phyloP scores from a whole-genome alignment of 352 stramenopile species.

The Phytopythium kandeliae region DNA sequence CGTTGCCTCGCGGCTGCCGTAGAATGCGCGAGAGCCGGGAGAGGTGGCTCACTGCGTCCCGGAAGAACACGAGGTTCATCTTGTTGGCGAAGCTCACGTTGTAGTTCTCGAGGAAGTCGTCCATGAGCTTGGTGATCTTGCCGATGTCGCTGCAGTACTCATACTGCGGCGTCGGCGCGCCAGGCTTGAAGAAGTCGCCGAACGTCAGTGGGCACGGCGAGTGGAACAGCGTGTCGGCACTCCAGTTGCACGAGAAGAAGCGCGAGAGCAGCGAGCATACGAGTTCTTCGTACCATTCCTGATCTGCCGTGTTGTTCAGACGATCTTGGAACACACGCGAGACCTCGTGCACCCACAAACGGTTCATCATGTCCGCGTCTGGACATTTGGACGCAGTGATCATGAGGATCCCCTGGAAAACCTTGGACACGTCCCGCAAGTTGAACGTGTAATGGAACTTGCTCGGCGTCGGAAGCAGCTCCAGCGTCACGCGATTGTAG shows the following conservation, averaged over 20 bases:
- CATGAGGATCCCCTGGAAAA: conserved; percentile 96
- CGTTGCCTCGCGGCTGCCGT: conserved; percentile 90
- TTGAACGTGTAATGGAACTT: conserved; percentile 96
- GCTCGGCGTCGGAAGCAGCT: conserved; percentile 90
- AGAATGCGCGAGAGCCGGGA: conserved; percentile 87
- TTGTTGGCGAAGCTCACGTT: conserved; percentile 91
- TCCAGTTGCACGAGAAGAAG: conserved; percentile 78
- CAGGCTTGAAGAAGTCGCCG: conserved; percentile 89
- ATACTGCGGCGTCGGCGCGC: conserved; percentile 69
- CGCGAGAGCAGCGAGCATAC: conserved; percentile 73
- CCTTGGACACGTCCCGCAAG: conserved; percentile 93
- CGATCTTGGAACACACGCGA: conserved; percentile 92
- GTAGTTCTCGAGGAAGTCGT: conserved; percentile 93
- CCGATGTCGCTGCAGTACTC: conserved; percentile 77
- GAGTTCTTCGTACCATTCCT: conserved; percentile 89
- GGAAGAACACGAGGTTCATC: conserved; percentile 97
- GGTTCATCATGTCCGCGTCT: conserved; percentile 79
- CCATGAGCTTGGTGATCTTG: conserved; percentile 84
- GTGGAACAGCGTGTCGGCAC: conserved; percentile 84
- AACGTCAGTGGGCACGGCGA: conserved; percentile 86
- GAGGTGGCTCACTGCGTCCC: conserved; percentile 90
- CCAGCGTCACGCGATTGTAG: conserved; percentile 89
- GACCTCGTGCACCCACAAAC: conserved; percentile 92
- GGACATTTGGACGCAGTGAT: conserved; percentile 78
- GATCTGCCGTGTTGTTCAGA: conserved; percentile 84